phyloP scores from a whole-genome alignment of 148 eudicot genomes.

The Gaultheria prostrata region DNA sequence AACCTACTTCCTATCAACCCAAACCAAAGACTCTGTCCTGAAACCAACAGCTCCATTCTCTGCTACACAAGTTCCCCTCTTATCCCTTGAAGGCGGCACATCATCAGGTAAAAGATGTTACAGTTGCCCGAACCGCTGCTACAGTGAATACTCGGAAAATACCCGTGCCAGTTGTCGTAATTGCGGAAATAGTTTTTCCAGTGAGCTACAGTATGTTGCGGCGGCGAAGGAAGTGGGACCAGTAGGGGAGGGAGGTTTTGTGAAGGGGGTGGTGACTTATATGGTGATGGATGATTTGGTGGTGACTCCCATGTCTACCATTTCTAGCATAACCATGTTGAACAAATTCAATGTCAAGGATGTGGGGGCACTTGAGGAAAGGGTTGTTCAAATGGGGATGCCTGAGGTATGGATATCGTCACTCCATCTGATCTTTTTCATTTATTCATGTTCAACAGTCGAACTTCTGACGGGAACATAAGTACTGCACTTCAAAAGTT shows the following conservation, averaged over 20 bases:
- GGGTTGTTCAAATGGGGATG: background rate
- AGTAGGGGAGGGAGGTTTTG: background rate
- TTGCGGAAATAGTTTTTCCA: background rate
- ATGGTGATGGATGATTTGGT: slow-evolving; percentile 37
- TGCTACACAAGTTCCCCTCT: background rate
- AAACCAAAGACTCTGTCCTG: background rate
- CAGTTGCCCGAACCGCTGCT: too few species aligned
- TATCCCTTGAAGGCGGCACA: background rate
- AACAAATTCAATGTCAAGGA: slow-evolving; percentile 8
- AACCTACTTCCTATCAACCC: background rate
- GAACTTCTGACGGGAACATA: too few species aligned
- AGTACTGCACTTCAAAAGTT: too few species aligned
- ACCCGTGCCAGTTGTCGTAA: background rate
- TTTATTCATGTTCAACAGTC: background rate
- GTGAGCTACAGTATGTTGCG: background rate
- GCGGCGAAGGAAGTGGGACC: background rate
- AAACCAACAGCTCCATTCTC: background rate
- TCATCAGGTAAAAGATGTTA: background rate
- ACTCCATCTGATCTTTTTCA: background rate
- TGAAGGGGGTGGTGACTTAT: slow-evolving; percentile 27
- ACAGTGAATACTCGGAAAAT: too few species aligned
- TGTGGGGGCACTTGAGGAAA: slow-evolving; percentile 3
- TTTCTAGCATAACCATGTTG: slow-evolving; percentile 15
- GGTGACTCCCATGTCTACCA: slow-evolving; percentile 36
- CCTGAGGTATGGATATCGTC: background rate